These are phyloP conservation scores for Bipolaris victoriae DNA, from an alignment of 2,329 filamentous ascomycete genomes.

Conservation along the genomic window DNA sequence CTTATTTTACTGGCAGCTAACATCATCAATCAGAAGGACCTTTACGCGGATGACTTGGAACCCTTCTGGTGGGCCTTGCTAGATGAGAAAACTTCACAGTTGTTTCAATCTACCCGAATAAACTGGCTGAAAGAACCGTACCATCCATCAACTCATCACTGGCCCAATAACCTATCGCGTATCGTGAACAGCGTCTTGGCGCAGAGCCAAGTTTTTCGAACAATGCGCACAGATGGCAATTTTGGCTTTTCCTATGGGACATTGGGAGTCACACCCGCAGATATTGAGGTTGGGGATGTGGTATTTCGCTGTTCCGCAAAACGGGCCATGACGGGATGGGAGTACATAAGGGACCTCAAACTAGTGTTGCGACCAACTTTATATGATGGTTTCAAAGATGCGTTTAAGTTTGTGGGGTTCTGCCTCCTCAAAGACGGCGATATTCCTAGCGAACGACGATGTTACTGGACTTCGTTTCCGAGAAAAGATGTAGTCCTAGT, in stretches of 20 bases:
- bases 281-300: not conserved
- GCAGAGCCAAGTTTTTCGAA: not conserved
- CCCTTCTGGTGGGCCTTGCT: not conserved
- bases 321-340: not conserved
- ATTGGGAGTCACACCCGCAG: not conserved
- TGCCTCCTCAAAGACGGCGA: not conserved
- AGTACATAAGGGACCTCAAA: not conserved
- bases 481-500: not conserved
- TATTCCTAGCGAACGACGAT: not conserved
- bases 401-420: not conserved
- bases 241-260: not conserved
- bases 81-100: too few relatives aligned
- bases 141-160: not conserved
- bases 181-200: not conserved
- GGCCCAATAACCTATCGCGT: not conserved
- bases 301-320: not conserved
- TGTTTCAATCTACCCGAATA: not conserved
- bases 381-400: not conserved
- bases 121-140: not conserved
- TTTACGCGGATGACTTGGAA: not conserved
- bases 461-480: not conserved
- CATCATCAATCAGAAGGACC: not conserved
- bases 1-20: not conserved
- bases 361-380: not conserved
- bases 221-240: not conserved